Percentiles rank a stretch among this genome's conserved stretches.
These are phyloP conservation scores for Aspergillus brunneoviolaceus DNA, from an alignment of 2,329 filamentous ascomycete species.

Conservation along the genomic window DNA sequence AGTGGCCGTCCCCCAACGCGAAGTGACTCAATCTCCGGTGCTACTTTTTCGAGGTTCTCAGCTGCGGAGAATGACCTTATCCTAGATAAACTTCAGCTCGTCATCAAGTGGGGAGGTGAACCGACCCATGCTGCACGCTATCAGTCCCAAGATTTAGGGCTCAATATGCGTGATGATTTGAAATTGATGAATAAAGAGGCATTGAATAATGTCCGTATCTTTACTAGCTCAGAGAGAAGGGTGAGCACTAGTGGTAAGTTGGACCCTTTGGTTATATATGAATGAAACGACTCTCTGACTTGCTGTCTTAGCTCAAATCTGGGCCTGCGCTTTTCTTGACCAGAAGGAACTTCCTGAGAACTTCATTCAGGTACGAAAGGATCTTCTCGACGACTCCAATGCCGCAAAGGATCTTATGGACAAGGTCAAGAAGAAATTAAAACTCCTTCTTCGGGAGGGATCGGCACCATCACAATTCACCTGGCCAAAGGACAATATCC, in stretches of 20 bases:
- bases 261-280: background rate
- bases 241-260: constrained; percentile 75
- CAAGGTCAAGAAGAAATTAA: constrained; percentile 99
- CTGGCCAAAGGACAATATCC: constrained; percentile 91
- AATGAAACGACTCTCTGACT: constrained; percentile 14
- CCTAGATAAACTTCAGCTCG: constrained; percentile 91
- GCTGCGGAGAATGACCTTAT: constrained; percentile 90
- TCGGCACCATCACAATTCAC: constrained; percentile 93
- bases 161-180: constrained; percentile 94
- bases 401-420: constrained; percentile 99
- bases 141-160: constrained; percentile 89
- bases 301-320: constrained; percentile 72
- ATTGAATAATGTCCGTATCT: constrained; percentile 88
- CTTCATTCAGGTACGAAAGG: constrained; percentile 87
- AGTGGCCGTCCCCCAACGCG: constrained; percentile 57
- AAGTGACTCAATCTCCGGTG: constrained; percentile 82
- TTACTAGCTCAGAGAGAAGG: constrained; percentile 90
- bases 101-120: constrained; percentile 98
- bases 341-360: constrained; percentile 81
- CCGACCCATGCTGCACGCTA: constrained; percentile 96
- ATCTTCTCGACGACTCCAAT: constrained; percentile 94
- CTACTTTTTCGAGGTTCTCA: constrained; percentile 90
- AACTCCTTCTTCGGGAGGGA: constrained; percentile 86
- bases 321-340: constrained; percentile 83
- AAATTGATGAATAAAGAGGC: constrained; percentile 89